Evolutionary conservation across 2,329 filamentous ascomycete genomes (phyloP), one percentile per base, ranked within the genome.

Genomic region (Sporothrix variecibatus): DNA sequence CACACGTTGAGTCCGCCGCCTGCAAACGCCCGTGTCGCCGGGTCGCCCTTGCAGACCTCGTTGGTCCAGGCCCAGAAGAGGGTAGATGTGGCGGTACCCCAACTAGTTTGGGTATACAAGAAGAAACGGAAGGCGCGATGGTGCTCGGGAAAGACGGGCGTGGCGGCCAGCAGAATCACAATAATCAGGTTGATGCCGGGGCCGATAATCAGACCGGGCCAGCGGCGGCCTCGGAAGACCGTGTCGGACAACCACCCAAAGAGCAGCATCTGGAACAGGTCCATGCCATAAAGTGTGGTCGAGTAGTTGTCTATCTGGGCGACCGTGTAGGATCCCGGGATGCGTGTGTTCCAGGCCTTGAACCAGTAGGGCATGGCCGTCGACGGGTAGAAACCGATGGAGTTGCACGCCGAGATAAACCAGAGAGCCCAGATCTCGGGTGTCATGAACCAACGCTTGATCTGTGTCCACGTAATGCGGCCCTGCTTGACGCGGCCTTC

Each of bases 401-500:
- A 60, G 43, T 72, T 72, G 38, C 53, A 72, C 4, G 34, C 53
- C 17, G 70, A 72, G 11, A 72, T 46, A 12, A 72, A 46, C 70
- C 70, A 72, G 11, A 72, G 70, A 11, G 51, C 31, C 70, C 70
- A 72, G 28, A 72, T 72, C 23, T 72, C 70, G 23, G 70, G 70
- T n/a, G 70, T 72, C n/a, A 34, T 0, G 38, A 72, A 72, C 70
- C 70, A 72, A n/a, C 70, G 53, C 70, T 56, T 62, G 53, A 72
- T 20, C 26, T 72, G 70, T 3, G 38, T 62, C 23, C 7, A 9
- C 8, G 70, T 72, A 20, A 72, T 58, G 12, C 38, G n/a, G 5
- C 70, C 70, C 58, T 72, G 70, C 70, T 72, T 72, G 26, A 72
- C 70, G 23, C 70, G 53, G 70, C 70, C 70, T 23, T 72, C 70